Base-by-base conservation (phyloP, 495 filamentous ascomycete species). In the Hyphodiscus hymeniophilus region DNA sequence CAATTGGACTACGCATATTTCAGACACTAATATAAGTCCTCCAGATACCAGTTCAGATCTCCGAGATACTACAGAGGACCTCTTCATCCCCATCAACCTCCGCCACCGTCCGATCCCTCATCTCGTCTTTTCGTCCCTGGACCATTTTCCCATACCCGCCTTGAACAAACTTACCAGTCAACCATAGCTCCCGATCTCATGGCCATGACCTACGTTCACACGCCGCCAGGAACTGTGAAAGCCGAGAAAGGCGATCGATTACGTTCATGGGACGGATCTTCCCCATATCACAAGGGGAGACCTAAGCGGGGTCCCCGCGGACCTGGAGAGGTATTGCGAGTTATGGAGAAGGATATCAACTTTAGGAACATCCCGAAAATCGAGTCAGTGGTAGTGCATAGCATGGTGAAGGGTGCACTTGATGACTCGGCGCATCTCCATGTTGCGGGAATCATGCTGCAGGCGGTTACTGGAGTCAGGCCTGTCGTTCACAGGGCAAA, bases 31-130 rank as follows among this genome's bases (percentile, higher is more conserved):
- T 38, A 57, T 31, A 44, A 28, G 17, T 30, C 32, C 13, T 45
- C 33, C 39, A 94, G 89, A 73, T 98, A 96, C 68, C 84, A 89
- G 68, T 96, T 82, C 66, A 86, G 86, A 36, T 79, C 92, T 33
- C 94, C 94, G 33, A 87, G 90, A 65, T 97, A 86, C 75, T 77
- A 94, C 66, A 85, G 92, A 62, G 92, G 92, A 45, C 89, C 90
- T 39, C 74, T 97, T 31, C 89, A 96, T 61, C 94, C 92, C 35
- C 80, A 94, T 61, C 86, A 94, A 65, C 82, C 85, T 13, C 92
- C 87, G 3, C 75, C 80, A 10, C 73, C 82, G 36, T 92, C 92
- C 30, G 82, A 89, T 55, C 90, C 92, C 10, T 74, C 82, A 46
- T 95, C 92, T 49, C 83, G 92, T 61, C 67, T 84, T 43, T 98